Evolutionary conservation across 257 asterid species (phyloP), one percentile per base, ranked within the genome.

Genomic region (Lantana camara): DNA sequence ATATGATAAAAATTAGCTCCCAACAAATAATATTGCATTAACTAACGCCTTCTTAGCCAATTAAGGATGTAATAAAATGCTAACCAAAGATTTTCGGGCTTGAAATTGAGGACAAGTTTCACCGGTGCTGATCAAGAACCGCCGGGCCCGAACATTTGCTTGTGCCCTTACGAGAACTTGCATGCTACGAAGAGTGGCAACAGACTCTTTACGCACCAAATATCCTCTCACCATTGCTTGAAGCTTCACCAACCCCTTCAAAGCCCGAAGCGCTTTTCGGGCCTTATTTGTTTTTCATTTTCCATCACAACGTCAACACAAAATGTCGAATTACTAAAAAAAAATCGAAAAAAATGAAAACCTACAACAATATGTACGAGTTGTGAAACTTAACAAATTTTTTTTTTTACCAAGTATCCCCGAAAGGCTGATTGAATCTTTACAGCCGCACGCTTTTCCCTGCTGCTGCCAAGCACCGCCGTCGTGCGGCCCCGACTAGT

Each of bases 131-230:
- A 29, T 9, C 15, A 66, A 63, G 32, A 27, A 42, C 53, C 69
- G 78, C 37, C 60, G 79, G 59, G 95, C 91, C 63, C 88, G 92
- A 17, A 84, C 80, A 64, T 57, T 84, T 56, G 82, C 79, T 67
- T 87, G 95, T 53, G 82, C 90, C 63, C 95, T 80, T 16, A 84
- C 66, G 24, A 87, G 75, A 7, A 83, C 95, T 69, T 85, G 83
- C 90, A 87, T 85, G 65, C 88, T 64, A 21, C 77, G 75, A 46
- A 87, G 69, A 16, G 88, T 77, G 2, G 88, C 88, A 24, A 75
- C 70, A 0, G 95, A 80, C 66, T 80, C 83, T 67, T 76, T 85
- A 11, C 95, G 59, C 35, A 87, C 90, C 76, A 87, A 51, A 71
- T 74, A 85, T 0, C 95, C 95, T 57, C 88, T 77, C 51, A 79